phyloP scores from a whole-genome alignment of 768 basidiomycete species.

The Russula brevipes region DNA sequence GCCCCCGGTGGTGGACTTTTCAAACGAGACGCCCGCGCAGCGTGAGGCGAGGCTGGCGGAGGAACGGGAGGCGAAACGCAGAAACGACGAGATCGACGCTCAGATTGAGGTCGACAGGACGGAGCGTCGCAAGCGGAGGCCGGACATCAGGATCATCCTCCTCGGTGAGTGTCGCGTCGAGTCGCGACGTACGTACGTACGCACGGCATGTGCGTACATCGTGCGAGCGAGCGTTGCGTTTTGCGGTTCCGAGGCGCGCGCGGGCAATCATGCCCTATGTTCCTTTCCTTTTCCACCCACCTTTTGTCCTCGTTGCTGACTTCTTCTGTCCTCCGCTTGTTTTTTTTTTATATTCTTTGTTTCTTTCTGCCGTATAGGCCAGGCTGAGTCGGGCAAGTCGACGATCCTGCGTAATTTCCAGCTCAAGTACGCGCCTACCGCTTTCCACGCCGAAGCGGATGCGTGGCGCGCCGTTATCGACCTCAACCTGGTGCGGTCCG shows the following conservation, averaged over 20 bases:
- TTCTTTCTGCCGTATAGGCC: constrained; percentile 38
- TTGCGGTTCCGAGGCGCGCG: no score
- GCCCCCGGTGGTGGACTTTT: constrained; percentile 33
- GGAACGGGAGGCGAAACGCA: constrained; percentile 47
- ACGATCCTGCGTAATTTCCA: constrained; percentile 65
- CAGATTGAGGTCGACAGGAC: constrained; percentile 44
- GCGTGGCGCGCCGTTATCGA: constrained; percentile 64
- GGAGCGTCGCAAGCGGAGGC: constrained; percentile 35
- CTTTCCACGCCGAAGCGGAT: constrained; percentile 51
- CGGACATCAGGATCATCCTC: constrained; percentile 48
- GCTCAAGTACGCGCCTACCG: constrained; percentile 52
- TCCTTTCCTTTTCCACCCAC: no score
- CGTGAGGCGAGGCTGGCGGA: constrained; percentile 37
- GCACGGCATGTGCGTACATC: no score
- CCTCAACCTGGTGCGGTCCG: constrained; percentile 58
- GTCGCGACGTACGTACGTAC: no score
- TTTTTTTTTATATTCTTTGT: neutral
- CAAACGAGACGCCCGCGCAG: constrained; percentile 41
- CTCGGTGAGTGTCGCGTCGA: constrained; percentile 40
- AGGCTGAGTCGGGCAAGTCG: constrained; percentile 65
- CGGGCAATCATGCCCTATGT: no score
- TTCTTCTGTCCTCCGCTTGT: neutral
- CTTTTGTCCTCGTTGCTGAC: no score
- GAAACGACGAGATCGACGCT: constrained; percentile 54
- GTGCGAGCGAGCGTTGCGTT: no score